These are phyloP conservation scores for Colletotrichum lindemuthianum DNA, from an alignment of 2,329 filamentous ascomycete species.

Conservation along the genomic window DNA sequence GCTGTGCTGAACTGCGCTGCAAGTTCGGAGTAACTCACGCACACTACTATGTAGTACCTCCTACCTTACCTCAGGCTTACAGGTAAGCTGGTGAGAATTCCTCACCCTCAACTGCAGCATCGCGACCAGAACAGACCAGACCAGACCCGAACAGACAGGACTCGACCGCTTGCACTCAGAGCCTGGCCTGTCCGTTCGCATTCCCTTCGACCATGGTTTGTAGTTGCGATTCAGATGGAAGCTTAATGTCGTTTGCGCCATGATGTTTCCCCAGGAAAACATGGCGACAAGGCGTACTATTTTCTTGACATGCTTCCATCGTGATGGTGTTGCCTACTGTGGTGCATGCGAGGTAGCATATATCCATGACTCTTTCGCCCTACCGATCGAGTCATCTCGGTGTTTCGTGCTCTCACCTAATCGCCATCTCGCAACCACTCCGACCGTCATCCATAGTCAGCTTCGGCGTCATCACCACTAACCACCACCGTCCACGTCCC, in stretches of 20 bases:
- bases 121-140: not conserved
- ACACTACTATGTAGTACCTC: too few species aligned
- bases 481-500: conserved; percentile 2
- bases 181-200: conserved; percentile 28
- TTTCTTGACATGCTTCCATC: not conserved
- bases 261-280: conserved; percentile 9
- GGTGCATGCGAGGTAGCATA: conserved; percentile 3
- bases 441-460: conserved; percentile 23
- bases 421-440: conserved; percentile 1
- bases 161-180: conserved; percentile 23
- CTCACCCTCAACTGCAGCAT: not conserved
- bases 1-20: too few species aligned
- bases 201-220: not conserved
- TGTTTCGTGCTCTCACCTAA: conserved; percentile 17
- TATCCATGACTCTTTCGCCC: conserved; percentile 31
- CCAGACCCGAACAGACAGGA: conserved; percentile 2
- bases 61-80: too few species aligned
- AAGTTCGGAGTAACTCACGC: too few species aligned
- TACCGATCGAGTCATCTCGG: conserved; percentile 24
- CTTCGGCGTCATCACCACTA: conserved; percentile 6
- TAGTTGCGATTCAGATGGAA: conserved; percentile 1
- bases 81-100: not conserved
- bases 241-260: conserved; percentile 29
- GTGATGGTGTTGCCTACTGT: not conserved
- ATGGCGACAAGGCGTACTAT: too few species aligned